phyloP scores from a whole-genome alignment of 495 filamentous ascomycete genomes.

The Thozetella sp. region DNA sequence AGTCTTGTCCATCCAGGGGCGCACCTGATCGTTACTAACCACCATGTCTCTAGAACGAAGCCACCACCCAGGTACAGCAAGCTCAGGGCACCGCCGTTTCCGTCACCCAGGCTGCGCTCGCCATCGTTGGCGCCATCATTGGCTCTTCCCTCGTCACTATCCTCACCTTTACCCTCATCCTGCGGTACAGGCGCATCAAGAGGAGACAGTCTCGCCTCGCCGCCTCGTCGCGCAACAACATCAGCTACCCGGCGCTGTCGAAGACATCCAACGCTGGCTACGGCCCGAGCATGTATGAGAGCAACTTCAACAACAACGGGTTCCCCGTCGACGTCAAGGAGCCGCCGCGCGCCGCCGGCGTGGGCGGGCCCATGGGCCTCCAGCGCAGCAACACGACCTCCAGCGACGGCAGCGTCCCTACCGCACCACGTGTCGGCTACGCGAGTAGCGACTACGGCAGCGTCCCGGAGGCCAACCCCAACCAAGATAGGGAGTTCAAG shows the following conservation, averaged over 20 bases:
- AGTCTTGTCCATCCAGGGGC: background rate
- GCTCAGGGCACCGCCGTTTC: slow-evolving; percentile 31
- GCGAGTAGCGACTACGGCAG: slow-evolving; percentile 1
- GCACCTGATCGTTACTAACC: slow-evolving; percentile 9
- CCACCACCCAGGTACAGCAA: slow-evolving; percentile 27
- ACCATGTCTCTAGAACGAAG: slow-evolving; percentile 17
- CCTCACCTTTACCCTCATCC: slow-evolving; percentile 25
- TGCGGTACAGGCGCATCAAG: slow-evolving; percentile 31
- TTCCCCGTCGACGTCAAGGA: slow-evolving; percentile 15
- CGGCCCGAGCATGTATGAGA: slow-evolving; percentile 4
- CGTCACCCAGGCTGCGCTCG: slow-evolving; percentile 34
- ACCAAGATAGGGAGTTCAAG: slow-evolving; percentile 10
- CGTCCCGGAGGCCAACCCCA: background rate
- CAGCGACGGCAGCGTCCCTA: background rate
- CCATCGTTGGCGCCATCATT: slow-evolving; percentile 39
- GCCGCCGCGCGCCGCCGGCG: slow-evolving; percentile 6
- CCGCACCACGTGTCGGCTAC: slow-evolving; percentile 6
- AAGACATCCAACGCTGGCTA: slow-evolving; percentile 4
- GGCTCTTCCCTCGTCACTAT: slow-evolving; percentile 39
- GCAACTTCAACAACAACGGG: slow-evolving; percentile 9
- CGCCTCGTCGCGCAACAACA: slow-evolving; percentile 4
- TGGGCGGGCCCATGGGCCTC: slow-evolving; percentile 4
- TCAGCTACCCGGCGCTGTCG: slow-evolving; percentile 15
- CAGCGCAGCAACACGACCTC: background rate
- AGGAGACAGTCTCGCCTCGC: background rate